Conservation (phyloP, 1,284 basidiomycete species). For the Pseudomicrostroma phylloplanum region DNA sequence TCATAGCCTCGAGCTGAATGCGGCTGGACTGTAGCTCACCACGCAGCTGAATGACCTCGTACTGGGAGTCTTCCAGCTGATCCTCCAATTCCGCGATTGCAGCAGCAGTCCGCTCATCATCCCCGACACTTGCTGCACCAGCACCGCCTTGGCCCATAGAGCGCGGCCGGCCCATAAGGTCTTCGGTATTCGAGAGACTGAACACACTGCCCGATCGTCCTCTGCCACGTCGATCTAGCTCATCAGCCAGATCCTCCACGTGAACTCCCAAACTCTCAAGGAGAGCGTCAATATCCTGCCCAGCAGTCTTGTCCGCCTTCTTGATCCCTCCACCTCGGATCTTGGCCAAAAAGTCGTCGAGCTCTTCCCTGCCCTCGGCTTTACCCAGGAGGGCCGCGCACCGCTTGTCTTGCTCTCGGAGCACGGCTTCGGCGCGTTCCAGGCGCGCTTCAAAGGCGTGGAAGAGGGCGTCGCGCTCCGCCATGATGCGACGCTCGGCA, state of each 20-base stretch:
- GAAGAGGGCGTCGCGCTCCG: conserved; percentile 34
- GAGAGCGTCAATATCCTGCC: conserved; percentile 23
- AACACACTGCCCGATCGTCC: not conserved
- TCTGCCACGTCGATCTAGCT: not conserved
- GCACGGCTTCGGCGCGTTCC: conserved; percentile 34
- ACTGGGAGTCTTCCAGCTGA: not conserved
- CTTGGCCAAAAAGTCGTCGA: conserved; percentile 46
- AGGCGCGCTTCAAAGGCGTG: conserved; percentile 34
- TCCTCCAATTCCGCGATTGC: not conserved
- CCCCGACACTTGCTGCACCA: not conserved
- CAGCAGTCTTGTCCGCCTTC: conserved; percentile 32
- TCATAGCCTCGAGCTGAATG: conserved; percentile 13
- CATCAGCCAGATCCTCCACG: conserved; percentile 27
- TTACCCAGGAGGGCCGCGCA: conserved; percentile 47
- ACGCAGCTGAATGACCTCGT: conserved; percentile 1
- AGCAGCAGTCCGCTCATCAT: not conserved
- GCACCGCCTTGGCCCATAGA: conserved; percentile 6
- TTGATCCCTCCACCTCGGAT: conserved; percentile 35
- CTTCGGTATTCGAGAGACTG: conserved; percentile 3
- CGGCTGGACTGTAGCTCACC: conserved; percentile 9
- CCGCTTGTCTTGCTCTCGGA: conserved; percentile 42
- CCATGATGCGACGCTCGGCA: conserved; percentile 36
- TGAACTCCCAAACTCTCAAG: conserved; percentile 20
- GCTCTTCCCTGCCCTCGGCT: conserved; percentile 47
- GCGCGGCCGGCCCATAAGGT: not conserved